phyloP scores from a whole-genome alignment of 139 green algal species.

The Desmodesmus armatus region DNA sequence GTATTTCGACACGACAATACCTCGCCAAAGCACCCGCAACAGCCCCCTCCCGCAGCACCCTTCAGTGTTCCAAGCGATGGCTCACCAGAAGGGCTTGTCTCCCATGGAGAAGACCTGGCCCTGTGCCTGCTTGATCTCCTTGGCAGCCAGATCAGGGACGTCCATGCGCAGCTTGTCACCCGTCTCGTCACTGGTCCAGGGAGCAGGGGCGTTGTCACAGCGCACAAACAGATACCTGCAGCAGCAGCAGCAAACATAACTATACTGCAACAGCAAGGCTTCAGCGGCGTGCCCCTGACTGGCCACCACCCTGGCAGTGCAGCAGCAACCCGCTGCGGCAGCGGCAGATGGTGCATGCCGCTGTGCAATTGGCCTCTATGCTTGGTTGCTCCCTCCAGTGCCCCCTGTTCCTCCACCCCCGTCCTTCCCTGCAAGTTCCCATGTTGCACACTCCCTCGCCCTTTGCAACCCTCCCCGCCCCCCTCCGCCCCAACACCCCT shows the following conservation, averaged over 20 bases:
- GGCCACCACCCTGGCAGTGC: too few relatives aligned
- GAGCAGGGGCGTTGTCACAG: constrained; percentile 94
- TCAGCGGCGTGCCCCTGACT: too few relatives aligned
- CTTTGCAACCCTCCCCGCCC: too few relatives aligned
- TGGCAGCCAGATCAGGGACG: constrained; percentile 62
- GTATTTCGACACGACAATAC: not conserved
- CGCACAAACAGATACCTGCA: constrained; percentile 94
- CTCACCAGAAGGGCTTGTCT: constrained; percentile 80
- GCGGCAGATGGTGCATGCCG: too few relatives aligned
- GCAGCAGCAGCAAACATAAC: not conserved
- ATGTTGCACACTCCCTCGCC: too few relatives aligned
- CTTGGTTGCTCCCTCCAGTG: too few relatives aligned
- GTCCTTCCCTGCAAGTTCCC: too few relatives aligned
- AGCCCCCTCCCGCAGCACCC: not conserved
- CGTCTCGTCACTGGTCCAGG: constrained; percentile 79
- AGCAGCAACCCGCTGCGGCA: too few relatives aligned
- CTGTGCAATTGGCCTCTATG: too few relatives aligned
- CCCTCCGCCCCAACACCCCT: not conserved
- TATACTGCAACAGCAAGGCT: too few relatives aligned
- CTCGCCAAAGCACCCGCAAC: not conserved
- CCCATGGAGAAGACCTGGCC: constrained; percentile 71
- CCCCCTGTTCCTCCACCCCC: too few relatives aligned
- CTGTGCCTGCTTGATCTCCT: constrained; percentile 78
- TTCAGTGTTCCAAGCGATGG: not conserved
- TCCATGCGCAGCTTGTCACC: constrained; percentile 60